A percentile compares a stretch with the other conserved stretches of the same genome.
These are phyloP conservation scores for Capsicum baccatum DNA, from an alignment of 257 asterid genomes.

Conservation along the genomic window DNA sequence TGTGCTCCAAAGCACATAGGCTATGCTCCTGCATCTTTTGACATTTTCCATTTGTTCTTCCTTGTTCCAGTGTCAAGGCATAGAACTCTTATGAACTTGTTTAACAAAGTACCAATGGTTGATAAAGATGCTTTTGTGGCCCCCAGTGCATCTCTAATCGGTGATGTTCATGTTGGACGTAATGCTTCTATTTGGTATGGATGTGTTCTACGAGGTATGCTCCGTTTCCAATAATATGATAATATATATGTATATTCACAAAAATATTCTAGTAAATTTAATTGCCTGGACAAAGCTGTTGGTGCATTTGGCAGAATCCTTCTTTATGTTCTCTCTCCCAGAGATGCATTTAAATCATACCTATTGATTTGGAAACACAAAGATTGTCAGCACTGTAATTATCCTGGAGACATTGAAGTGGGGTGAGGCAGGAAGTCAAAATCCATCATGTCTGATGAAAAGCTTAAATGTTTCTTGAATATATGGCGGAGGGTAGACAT, in stretches of 20 bases:
- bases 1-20: not conserved
- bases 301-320: not conserved
- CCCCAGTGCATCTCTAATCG: slow-evolving; percentile 37
- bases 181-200: slow-evolving; percentile 37
- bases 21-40: slow-evolving; percentile 15
- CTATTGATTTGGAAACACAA: slow-evolving; percentile 13
- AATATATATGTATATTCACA: not conserved
- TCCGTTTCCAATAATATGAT: slow-evolving; percentile 12
- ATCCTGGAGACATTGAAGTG: slow-evolving; percentile 14
- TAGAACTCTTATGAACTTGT: slow-evolving; percentile 35
- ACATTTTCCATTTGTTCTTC: not conserved
- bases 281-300: not conserved
- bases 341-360: not conserved
- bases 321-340: not conserved
- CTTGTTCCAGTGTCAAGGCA: slow-evolving; percentile 43
- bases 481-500: not conserved
- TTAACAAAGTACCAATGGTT: slow-evolving; percentile 33
- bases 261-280: not conserved
- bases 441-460: not conserved
- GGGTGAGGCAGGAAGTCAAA: not conserved
- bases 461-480: slow-evolving; percentile 18
- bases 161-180: slow-evolving; percentile 33
- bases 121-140: slow-evolving; percentile 46
- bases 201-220: slow-evolving; percentile 37
- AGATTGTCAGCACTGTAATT: slow-evolving; percentile 19